Percentiles rank a stretch among this genome's conserved stretches.
Evolutionary conservation across 768 basidiomycete genomes (phyloP).

Genomic region (Paxillus ammoniavirescens): DNA sequence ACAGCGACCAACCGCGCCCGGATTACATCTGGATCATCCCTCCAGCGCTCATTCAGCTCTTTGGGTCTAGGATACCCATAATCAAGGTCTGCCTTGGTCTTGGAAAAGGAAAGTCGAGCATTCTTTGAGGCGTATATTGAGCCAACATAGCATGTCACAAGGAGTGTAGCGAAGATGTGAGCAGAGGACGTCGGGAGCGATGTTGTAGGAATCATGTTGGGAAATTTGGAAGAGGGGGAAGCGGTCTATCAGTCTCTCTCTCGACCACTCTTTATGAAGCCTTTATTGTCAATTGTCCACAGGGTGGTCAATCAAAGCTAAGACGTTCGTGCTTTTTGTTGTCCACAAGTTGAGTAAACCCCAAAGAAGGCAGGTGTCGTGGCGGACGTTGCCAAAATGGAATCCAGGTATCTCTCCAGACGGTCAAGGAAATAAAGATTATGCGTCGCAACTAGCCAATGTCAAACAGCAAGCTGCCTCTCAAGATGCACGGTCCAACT

Average conservation of each 20-base stretch:
- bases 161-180: slow-evolving; percentile 54
- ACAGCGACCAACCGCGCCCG: slow-evolving; percentile 74
- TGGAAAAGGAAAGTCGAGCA: slow-evolving; percentile 53
- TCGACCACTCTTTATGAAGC: slow-evolving; percentile 10
- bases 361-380: slow-evolving; percentile 1
- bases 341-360: background rate
- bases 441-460: background rate
- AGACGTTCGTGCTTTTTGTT: slow-evolving; percentile 11
- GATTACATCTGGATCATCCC: slow-evolving; percentile 87
- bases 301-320: slow-evolving; percentile 8
- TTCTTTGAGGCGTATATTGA: slow-evolving; percentile 76
- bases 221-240: background rate
- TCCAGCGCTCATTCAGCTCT: slow-evolving; percentile 49
- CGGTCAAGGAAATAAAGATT: background rate
- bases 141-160: slow-evolving; percentile 74
- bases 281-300: background rate
- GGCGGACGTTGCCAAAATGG: background rate
- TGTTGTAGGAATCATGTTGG: slow-evolving; percentile 20
- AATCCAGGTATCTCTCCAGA: background rate
- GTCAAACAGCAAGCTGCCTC: background rate
- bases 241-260: slow-evolving; percentile 4
- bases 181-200: slow-evolving; percentile 37
- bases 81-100: slow-evolving; percentile 23
- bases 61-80: slow-evolving; percentile 31
- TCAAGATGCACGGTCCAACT: too few relatives aligned